Conservation (phyloP, 192 early-diverging fungal species). For the Jimgerdemannia lactiflua region DNA sequence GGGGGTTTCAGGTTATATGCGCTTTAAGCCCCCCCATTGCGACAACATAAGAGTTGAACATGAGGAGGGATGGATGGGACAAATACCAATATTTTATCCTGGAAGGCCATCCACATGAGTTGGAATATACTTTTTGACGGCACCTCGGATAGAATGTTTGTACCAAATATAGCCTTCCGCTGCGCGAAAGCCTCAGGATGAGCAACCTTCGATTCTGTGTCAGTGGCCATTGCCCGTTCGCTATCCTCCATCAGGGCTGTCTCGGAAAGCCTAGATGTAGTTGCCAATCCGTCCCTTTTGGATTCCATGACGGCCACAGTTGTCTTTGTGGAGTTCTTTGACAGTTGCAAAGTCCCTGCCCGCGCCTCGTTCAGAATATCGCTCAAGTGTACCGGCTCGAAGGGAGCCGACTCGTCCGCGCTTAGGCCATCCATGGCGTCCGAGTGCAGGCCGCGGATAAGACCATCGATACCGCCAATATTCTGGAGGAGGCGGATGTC, state of each 20-base stretch:
- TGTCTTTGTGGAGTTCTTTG: background rate
- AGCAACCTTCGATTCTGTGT: background rate
- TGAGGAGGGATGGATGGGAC: too few relatives aligned
- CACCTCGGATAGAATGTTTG: constrained; percentile 66
- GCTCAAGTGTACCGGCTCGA: constrained; percentile 28
- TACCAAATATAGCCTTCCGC: constrained; percentile 59
- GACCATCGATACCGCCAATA: constrained; percentile 50
- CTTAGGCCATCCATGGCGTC: constrained; percentile 41
- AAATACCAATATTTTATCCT: constrained; percentile 75
- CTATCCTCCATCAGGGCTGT: background rate
- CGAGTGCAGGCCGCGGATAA: constrained; percentile 46
- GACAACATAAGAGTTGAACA: too few relatives aligned
- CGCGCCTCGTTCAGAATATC: constrained; percentile 9
- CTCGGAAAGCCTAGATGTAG: background rate
- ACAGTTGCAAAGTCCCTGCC: background rate
- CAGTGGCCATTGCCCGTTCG: background rate
- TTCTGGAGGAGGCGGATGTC: constrained; percentile 33
- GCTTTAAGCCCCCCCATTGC: too few relatives aligned
- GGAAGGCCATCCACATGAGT: constrained; percentile 79
- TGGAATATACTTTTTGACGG: constrained; percentile 69
- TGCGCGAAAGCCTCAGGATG: constrained; percentile 35
- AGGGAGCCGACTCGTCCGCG: constrained; percentile 21
- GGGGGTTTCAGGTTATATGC: too few relatives aligned
- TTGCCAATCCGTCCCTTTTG: background rate
- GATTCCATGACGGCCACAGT: background rate